Evolutionary conservation across 2,329 filamentous ascomycete species (phyloP), one percentile per base, ranked within the genome.

Genomic region (Apiospora marii): DNA sequence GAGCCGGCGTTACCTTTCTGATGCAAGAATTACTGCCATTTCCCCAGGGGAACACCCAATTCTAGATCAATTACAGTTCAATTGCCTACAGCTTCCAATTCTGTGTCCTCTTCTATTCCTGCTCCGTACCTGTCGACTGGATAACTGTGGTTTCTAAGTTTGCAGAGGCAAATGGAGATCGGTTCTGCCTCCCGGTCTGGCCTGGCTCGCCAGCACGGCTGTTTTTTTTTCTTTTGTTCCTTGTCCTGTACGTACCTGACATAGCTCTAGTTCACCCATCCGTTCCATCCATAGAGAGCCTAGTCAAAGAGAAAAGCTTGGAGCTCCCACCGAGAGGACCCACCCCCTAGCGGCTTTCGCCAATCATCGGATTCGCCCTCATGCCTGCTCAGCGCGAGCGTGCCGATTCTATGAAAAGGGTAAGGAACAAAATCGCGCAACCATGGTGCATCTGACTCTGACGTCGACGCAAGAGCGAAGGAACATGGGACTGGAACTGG

Each of bases 381-480:
- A 70, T 70, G 68, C 68, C 48, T 51, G 68, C 43, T 49, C 44
- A 51, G 68, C 46, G 44, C 44, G 48, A 51, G 46, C 48, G 34
- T 51, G 48, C 68, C 68, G 48, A 68, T 48, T 30, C 49, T n/a
- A 53, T 58, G 34, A 41, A 64, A 64, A 64, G 34, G 58, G 58
- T 41, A 64, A 51, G 68, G 37, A 70, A 70, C 68, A 70, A 68
- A 70, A 70, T 70, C 48, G 68, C 68, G 68, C 68, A 70, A 41
- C n/a, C 48, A 24, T 48, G 27, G 67, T 68, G 43, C 46, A 70
- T 70, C 68, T 58, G 68, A 70, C 68, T 70, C 68, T 70, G 68
- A 70, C 68, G 68, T 70, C 67, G 67, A 37, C 58, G 34, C 34
- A 64, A 64, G 58, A 64, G 30, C 30, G 58, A 41, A 41, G 58